Evolutionary conservation across 2,329 filamentous ascomycete species (phyloP), one percentile per base, ranked within the genome.

Genomic region (Diaporthe ampelina): DNA sequence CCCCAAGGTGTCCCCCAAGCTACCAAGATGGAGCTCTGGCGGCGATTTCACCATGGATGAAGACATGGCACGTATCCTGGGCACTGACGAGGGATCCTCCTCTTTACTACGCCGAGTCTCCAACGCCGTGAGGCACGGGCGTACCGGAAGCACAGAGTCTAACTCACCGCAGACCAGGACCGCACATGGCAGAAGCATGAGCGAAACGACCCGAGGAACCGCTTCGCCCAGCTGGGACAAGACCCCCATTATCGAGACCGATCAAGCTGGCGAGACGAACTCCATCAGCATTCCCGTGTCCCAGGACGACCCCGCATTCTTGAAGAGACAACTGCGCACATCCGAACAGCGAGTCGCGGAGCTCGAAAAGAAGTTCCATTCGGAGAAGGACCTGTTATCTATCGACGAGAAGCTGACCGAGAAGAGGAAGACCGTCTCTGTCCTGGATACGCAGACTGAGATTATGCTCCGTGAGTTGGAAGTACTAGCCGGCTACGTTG

Each of bases 1-100:
- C 75, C 85, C 77, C n/a, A 89, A 90, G 77, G 83, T 83, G 52
- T 94, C 93, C 13, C 92, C 93, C 13, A 92, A 91, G 78, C 85
- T 94, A 76, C 91, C 93, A 77, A 89, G 92, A 79, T 94, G 90
- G 90, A 97, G 93, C 82, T 89, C 90, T 57, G 94, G 94, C 70
- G 94, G 92, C 72, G 95, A 97, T 77, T 97, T 98, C 80, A 97
- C 94, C 75, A 92, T 98, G 92, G 96, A 98, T 77, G 95, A 98
- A 82, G 97, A 98, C 81, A 95, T 98, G 91, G 94, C 94, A 71
- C 93, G 95, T 73, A 96, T 98, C 74, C 87, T 98, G 75, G 93
- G 92, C 54, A 92, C 91, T 26, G 94, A 96, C 75, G 94, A 95
- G 81, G 88, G 89, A 57, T 93, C 91, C 43, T 92, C 94, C 35